A percentile compares a stretch with the other conserved stretches of the same genome.
phyloP scores from a whole-genome alignment of 164 flowering plant genomes.

The Dillenia suffruticosa region DNA sequence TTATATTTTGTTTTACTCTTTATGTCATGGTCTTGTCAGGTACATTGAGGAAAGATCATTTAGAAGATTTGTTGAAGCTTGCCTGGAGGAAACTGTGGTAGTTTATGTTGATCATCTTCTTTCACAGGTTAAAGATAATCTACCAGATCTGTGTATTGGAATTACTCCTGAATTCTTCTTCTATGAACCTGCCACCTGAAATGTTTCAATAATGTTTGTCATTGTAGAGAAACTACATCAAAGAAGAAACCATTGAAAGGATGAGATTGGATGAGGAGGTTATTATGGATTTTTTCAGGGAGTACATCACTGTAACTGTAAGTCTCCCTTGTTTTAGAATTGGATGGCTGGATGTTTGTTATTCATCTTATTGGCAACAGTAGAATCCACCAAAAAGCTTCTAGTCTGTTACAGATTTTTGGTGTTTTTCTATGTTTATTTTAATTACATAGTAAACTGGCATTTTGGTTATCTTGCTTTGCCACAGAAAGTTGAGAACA shows the following conservation, averaged over 20 bases:
- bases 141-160: neutral
- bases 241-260: slow-evolving; percentile 96
- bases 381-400: too few relatives aligned
- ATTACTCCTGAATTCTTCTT: neutral
- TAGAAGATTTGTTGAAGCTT: slow-evolving; percentile 92
- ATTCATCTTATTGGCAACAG: too few relatives aligned
- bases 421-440: too few relatives aligned
- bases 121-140: slow-evolving; percentile 51
- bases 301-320: slow-evolving; percentile 80
- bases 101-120: slow-evolving; percentile 93
- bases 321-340: slow-evolving; percentile 23
- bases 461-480: neutral
- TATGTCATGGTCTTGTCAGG: slow-evolving; percentile 28
- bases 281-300: slow-evolving; percentile 89
- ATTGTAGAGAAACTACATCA: slow-evolving; percentile 72
- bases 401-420: too few relatives aligned
- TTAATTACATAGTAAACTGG: too few relatives aligned
- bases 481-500: slow-evolving; percentile 89
- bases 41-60: slow-evolving; percentile 96
- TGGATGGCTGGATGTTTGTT: neutral
- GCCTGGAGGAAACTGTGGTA: slow-evolving; percentile 89
- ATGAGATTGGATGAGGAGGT: slow-evolving; percentile 97
- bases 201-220: slow-evolving; percentile 10
- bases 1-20: too few relatives aligned
- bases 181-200: neutral